Evolutionary conservation across 2,329 filamentous ascomycete species (phyloP), one percentile per base, ranked within the genome.

Genomic region (Botryosphaeria dothidea): DNA sequence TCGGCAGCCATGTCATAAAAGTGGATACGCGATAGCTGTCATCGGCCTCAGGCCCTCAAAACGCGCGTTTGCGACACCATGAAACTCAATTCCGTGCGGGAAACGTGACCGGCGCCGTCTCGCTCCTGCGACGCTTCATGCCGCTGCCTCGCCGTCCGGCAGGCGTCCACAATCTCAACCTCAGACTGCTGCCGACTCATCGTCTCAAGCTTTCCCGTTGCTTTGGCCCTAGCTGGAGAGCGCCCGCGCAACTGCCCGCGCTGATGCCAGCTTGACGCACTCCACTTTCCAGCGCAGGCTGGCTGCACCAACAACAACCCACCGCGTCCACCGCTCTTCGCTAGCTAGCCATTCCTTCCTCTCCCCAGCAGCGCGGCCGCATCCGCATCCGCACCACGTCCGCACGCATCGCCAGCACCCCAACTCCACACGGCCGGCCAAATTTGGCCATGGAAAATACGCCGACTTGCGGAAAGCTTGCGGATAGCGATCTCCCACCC

Each of bases 1-100:
- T 60, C 58, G 45, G 58, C 58, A 49, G 45, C 58, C 58, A 62
- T 51, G 46, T 62, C 58, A 62, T 62, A 62, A 51, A 62, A 62
- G 58, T 51, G 58, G 58, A 27, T 51, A 38, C 58, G 31, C 31
- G 58, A 60, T 60, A 60, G 56, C 56, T 60, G 56, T 46, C 56
- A 60, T 46, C 56, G 49, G 56, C 56, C 56, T 60, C 38, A 60
- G 56, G 56, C 56, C 41, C 41, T 60, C 41, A 60, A 60, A 60
- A 60, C 56, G 56, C 56, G 56, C 56, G 56, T 49, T 62, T 62
- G 57, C 57, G 57, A 61, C 57, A 48, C 57, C 41, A 48, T 48
- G 58, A 41, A 62, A 51, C 58, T 62, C 45, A 62, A 41, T 51
- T 19, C 38, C 56, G 38, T 21, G 56, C 54, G 25, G 38, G 13